Percentiles rank a stretch among this genome's conserved stretches.
phyloP scores from a whole-genome alignment of 129 eudicot genomes.

The Escallonia rubra region DNA sequence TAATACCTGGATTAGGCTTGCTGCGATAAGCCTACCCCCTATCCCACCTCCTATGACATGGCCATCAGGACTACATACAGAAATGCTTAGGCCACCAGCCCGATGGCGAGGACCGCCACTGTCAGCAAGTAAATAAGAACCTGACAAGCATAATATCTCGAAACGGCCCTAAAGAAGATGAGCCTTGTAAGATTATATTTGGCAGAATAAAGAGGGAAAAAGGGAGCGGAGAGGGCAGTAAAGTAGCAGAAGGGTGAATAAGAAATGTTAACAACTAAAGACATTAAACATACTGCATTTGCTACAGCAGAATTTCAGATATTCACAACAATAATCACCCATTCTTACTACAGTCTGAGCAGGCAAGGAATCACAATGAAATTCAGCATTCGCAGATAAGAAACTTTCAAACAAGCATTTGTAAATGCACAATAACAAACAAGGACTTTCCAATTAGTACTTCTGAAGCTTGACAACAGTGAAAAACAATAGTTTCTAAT shows the following conservation, averaged over 20 bases:
- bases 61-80: slow-evolving; percentile 77
- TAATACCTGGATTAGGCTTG: slow-evolving; percentile 74
- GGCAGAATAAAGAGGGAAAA: background rate
- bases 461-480: too few relatives aligned
- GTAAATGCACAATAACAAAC: too few relatives aligned
- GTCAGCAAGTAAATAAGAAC: slow-evolving; percentile 79
- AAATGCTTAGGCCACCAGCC: slow-evolving; percentile 84
- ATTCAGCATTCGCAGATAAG: too few relatives aligned
- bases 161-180: slow-evolving; percentile 64
- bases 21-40: slow-evolving; percentile 75
- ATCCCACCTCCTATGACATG: slow-evolving; percentile 82
- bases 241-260: background rate
- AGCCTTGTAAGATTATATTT: background rate
- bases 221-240: background rate
- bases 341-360: too few relatives aligned
- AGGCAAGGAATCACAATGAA: too few relatives aligned
- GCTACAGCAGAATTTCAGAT: background rate
- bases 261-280: background rate
- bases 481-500: too few relatives aligned
- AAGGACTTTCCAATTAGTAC: too few relatives aligned
- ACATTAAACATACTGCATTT: background rate
- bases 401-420: too few relatives aligned
- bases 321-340: too few relatives aligned
- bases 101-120: slow-evolving; percentile 60
- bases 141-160: slow-evolving; percentile 81